Conservation (phyloP, 371 early-diverging fungal species). For the Mucor lusitanicus region DNA sequence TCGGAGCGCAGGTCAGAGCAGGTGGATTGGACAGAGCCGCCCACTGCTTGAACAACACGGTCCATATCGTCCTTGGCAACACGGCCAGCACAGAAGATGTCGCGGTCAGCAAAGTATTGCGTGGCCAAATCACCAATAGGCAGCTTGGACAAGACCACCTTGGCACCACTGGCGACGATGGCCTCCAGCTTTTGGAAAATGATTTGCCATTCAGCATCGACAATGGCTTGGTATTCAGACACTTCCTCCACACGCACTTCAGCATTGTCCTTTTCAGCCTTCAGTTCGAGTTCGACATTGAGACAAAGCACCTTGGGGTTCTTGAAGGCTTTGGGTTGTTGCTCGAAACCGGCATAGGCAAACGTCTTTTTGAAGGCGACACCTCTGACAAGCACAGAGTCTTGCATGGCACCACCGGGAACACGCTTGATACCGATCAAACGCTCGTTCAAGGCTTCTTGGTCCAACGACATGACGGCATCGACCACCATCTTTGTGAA, state of each 20-base stretch:
- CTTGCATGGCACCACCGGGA: slow-evolving; percentile 98
- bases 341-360: slow-evolving; percentile 99
- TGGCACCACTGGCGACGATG: slow-evolving; percentile 97
- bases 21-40: slow-evolving; percentile 92
- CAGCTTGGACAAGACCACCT: slow-evolving; percentile 98
- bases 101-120: slow-evolving; percentile 99
- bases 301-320: slow-evolving; percentile 95
- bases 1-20: slow-evolving; percentile 82
- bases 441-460: slow-evolving; percentile 89
- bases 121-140: slow-evolving; percentile 99
- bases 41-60: slow-evolving; percentile 95
- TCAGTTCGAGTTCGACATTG: slow-evolving; percentile 99
- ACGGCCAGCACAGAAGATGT: slow-evolving; percentile 99
- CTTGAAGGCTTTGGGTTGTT: slow-evolving; percentile 98
- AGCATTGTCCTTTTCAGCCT: slow-evolving; percentile 99
- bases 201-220: slow-evolving; percentile 99
- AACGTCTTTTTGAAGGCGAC: slow-evolving; percentile 99
- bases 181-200: slow-evolving; percentile 99
- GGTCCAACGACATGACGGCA: slow-evolving; percentile 92
- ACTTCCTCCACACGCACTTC: slow-evolving; percentile 98
- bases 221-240: slow-evolving; percentile 98
- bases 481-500: slow-evolving; percentile 99
- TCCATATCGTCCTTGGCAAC: slow-evolving; percentile 93
- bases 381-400: slow-evolving; percentile 96
- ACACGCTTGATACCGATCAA: slow-evolving; percentile 99